Conservation (phyloP, 306 rosid genomes). For the Cicer yamashitae region DNA sequence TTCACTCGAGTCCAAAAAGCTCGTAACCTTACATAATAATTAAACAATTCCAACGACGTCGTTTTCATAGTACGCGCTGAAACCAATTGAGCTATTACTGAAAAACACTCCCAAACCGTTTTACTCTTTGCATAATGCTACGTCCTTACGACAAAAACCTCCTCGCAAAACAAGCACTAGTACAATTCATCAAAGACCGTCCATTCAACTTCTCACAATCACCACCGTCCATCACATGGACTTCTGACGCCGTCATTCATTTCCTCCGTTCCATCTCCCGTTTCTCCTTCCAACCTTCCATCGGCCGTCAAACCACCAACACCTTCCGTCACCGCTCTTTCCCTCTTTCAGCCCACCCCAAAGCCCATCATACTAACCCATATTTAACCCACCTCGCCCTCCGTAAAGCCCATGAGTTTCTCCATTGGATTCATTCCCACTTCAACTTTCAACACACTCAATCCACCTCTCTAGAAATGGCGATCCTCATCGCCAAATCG, state of each 20-base stretch:
- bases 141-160: slow-evolving; percentile 44
- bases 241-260: slow-evolving; percentile 55
- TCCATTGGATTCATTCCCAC: slow-evolving; percentile 67
- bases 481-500: slow-evolving; percentile 68
- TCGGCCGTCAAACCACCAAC: slow-evolving; percentile 59
- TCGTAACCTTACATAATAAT: no score
- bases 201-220: slow-evolving; percentile 52
- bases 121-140: slow-evolving; percentile 43
- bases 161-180: slow-evolving; percentile 64
- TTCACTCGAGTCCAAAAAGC: no score
- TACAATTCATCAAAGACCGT: slow-evolving; percentile 61
- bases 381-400: slow-evolving; percentile 54
- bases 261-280: slow-evolving; percentile 67
- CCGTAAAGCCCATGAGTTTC: slow-evolving; percentile 75
- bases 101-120: not conserved
- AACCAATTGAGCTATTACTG: no score
- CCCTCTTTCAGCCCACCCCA: slow-evolving; percentile 63
- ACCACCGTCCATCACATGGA: slow-evolving; percentile 45
- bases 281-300: slow-evolving; percentile 77
- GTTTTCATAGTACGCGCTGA: no score
- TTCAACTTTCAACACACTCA: slow-evolving; percentile 66
- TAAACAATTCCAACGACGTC: no score
- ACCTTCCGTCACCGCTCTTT: slow-evolving; percentile 78
- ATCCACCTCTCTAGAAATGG: slow-evolving; percentile 76
- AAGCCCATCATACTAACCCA: slow-evolving; percentile 63